A percentile compares a stretch with the other conserved stretches of the same genome.
Evolutionary conservation across 2,329 filamentous ascomycete genomes (phyloP).

Genomic region (Fusarium marasasianum): DNA sequence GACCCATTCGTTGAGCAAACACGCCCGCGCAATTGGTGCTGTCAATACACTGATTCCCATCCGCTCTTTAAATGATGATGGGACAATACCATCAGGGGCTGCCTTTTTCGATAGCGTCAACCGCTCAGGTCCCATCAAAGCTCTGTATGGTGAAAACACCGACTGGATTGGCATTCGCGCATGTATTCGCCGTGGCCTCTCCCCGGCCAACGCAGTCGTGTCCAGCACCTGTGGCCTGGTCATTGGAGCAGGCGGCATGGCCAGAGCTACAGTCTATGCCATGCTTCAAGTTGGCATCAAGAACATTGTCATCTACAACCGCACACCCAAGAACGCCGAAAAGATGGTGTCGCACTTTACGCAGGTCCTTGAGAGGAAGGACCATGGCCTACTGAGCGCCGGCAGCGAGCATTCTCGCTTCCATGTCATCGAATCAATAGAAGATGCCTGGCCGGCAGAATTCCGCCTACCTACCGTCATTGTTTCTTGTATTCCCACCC

Average conservation of each 20-base stretch:
- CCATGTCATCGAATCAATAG: conserved; percentile 65
- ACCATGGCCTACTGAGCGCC: conserved; percentile 55
- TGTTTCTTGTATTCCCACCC: conserved; percentile 78
- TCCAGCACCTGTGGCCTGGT: conserved; percentile 65
- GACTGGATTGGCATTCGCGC: conserved; percentile 84
- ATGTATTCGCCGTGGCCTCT: conserved; percentile 76
- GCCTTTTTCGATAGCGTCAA: conserved; percentile 63
- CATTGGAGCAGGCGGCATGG: conserved; percentile 78
- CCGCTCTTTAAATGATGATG: conserved; percentile 66
- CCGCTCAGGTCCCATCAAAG: conserved; percentile 71
- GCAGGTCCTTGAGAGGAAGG: conserved; percentile 57
- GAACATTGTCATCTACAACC: conserved; percentile 79
- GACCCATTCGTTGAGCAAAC: conserved; percentile 74
- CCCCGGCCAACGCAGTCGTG: conserved; percentile 73
- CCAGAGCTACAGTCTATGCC: conserved; percentile 78
- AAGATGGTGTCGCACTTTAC: conserved; percentile 76
- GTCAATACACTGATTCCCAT: conserved; percentile 81
- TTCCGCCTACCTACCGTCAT: conserved; percentile 76
- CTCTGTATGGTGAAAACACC: conserved; percentile 81
- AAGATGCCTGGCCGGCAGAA: conserved; percentile 71
- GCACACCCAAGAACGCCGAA: conserved; percentile 73
- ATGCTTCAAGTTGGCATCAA: conserved; percentile 81
- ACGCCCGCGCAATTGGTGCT: conserved; percentile 79
- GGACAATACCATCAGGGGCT: conserved; percentile 64
- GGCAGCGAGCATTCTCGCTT: conserved; percentile 59